Evolutionary conservation across 1,284 basidiomycete species (phyloP).

Genomic region (Malassezia caprae): DNA sequence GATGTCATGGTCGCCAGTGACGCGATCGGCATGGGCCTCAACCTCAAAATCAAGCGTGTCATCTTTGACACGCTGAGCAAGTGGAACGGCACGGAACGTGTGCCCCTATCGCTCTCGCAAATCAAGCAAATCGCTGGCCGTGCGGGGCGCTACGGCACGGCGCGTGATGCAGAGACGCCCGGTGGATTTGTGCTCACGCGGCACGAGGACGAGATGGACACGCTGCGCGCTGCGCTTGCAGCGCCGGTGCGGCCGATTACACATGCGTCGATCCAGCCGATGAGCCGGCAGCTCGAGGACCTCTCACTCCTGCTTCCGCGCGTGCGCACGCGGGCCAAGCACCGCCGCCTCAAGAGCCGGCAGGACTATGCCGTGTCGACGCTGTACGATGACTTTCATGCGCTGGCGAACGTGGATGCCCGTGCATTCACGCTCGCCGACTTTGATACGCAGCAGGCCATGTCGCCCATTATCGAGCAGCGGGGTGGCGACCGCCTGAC

Average conservation of each 20-base stretch:
- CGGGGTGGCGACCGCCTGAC: slow-evolving; percentile 52
- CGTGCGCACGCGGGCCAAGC: slow-evolving; percentile 14
- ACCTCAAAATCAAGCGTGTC: slow-evolving; percentile 82
- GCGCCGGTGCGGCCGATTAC: slow-evolving; percentile 51
- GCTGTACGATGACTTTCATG: slow-evolving; percentile 53
- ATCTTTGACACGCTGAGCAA: slow-evolving; percentile 71
- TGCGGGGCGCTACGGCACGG: slow-evolving; percentile 77
- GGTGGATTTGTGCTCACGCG: slow-evolving; percentile 58
- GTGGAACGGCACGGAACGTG: slow-evolving; percentile 57
- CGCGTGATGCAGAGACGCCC: not conserved
- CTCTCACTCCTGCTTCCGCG: slow-evolving; percentile 50
- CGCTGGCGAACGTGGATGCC: slow-evolving; percentile 53
- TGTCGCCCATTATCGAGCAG: slow-evolving; percentile 47
- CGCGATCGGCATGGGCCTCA: slow-evolving; percentile 91
- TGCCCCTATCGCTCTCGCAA: slow-evolving; percentile 63
- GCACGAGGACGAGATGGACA: slow-evolving; percentile 58
- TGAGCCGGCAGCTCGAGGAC: slow-evolving; percentile 38
- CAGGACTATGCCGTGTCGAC: slow-evolving; percentile 46
- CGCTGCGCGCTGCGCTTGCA: slow-evolving; percentile 53
- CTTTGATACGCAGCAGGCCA: slow-evolving; percentile 46
- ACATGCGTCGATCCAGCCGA: slow-evolving; percentile 50
- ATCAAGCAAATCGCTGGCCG: slow-evolving; percentile 94
- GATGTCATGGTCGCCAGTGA: slow-evolving; percentile 84
- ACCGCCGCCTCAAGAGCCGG: slow-evolving; percentile 34
- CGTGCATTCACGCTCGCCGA: slow-evolving; percentile 51